Evolutionary conservation across 2,329 filamentous ascomycete genomes (phyloP).

Genomic region (Neospermospora avenae): DNA sequence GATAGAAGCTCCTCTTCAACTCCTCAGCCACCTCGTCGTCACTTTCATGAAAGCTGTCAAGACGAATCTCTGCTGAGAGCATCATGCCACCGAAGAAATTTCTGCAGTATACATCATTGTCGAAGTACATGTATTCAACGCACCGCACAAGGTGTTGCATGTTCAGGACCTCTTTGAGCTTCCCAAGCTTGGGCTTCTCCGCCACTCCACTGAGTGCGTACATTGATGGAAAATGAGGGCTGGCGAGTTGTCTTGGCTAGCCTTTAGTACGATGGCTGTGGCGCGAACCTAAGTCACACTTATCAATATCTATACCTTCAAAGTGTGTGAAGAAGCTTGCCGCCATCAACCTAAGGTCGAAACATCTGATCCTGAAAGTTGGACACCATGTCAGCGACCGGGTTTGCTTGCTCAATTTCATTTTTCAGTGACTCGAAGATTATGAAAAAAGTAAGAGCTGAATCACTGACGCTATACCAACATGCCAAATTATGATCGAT

Average conservation of each 20-base stretch:
- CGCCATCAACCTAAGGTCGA: not conserved
- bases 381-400: too few relatives aligned
- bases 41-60: not conserved
- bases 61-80: not conserved
- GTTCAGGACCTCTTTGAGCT: not conserved
- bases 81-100: not conserved
- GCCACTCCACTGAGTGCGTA: not conserved
- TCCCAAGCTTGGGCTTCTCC: not conserved
- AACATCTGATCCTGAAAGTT: not conserved
- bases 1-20: not conserved
- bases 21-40: not conserved
- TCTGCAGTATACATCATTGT: not conserved
- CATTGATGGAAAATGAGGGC: not conserved
- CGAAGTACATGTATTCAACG: not conserved
- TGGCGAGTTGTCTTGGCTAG: not conserved
- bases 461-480: not conserved
- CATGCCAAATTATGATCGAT: not conserved
- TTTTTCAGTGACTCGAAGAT: too few relatives aligned
- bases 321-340: not conserved
- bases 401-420: too few relatives aligned
- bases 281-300: not conserved
- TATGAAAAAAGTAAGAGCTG: too few relatives aligned
- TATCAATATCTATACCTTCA: not conserved
- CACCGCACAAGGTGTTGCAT: slow-evolving; percentile 1
- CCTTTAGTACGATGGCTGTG: not conserved